phyloP scores from a whole-genome alignment of 108 stramenopile species.

The Nitzschia sp. region DNA sequence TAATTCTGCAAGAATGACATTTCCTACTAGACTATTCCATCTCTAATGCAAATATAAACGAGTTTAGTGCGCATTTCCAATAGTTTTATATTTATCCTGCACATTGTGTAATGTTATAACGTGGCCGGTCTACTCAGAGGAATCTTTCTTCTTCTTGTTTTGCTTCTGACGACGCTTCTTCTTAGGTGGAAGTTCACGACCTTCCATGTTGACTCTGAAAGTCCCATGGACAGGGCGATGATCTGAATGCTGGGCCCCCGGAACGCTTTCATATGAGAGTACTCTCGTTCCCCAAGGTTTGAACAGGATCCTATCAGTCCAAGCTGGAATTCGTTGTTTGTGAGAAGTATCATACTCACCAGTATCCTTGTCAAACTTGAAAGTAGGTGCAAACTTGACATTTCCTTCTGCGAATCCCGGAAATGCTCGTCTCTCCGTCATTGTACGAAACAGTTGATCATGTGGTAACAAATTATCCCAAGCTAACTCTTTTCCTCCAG shows the following conservation, averaged over 20 bases:
- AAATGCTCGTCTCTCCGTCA: slow-evolving; percentile 70
- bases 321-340: slow-evolving; percentile 88
- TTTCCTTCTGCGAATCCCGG: slow-evolving; percentile 74
- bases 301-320: slow-evolving; percentile 88
- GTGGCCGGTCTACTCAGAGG: too few species aligned
- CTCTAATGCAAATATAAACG: too few species aligned
- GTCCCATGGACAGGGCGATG: slow-evolving; percentile 85
- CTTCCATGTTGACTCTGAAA: slow-evolving; percentile 52
- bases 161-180: neutral
- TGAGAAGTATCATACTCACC: slow-evolving; percentile 78
- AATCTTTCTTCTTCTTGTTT: neutral
- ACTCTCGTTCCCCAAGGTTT: slow-evolving; percentile 66
- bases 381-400: slow-evolving; percentile 81
- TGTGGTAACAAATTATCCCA: slow-evolving; percentile 47
- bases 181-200: slow-evolving; percentile 20
- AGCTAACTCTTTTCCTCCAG: neutral
- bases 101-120: too few species aligned
- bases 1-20: too few species aligned
- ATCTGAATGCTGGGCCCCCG: slow-evolving; percentile 68
- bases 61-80: too few species aligned
- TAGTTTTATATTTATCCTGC: too few species aligned
- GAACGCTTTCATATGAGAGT: slow-evolving; percentile 60
- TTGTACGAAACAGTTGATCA: slow-evolving; percentile 72
- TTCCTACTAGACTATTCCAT: neutral
- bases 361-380: slow-evolving; percentile 87